phyloP scores from a whole-genome alignment of 371 early-diverging fungal species.

The Mucor velutinosus region DNA sequence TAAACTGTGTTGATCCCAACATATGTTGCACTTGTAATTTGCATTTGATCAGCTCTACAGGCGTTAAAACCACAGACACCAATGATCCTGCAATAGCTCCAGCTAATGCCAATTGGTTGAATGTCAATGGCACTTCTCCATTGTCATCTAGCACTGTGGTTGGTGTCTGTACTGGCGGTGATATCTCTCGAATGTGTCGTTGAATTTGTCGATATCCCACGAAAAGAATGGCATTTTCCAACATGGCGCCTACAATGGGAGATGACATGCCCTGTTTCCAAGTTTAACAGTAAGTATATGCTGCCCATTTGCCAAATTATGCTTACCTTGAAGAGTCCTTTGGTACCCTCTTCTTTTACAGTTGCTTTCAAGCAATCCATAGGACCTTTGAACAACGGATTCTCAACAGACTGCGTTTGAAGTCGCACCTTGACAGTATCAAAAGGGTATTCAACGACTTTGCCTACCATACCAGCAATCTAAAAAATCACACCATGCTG shows the following conservation, averaged over 20 bases:
- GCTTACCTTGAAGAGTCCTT: constrained; percentile 77
- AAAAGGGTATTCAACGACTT: constrained; percentile 93
- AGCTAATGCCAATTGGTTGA: constrained; percentile 73
- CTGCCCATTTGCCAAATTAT: neutral
- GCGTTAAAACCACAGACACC: constrained; percentile 88
- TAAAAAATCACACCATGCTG: constrained; percentile 6
- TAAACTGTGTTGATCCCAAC: constrained; percentile 30
- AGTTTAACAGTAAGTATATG: neutral
- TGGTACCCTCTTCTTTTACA: constrained; percentile 69
- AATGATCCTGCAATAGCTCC: constrained; percentile 86
- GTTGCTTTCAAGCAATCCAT: constrained; percentile 78
- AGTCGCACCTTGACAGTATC: constrained; percentile 97
- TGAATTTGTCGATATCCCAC: constrained; percentile 85
- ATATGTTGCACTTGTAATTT: constrained; percentile 89
- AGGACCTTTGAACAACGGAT: constrained; percentile 76
- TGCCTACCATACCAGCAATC: constrained; percentile 88
- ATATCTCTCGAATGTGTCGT: constrained; percentile 56
- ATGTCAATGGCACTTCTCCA: constrained; percentile 30
- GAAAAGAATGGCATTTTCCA: constrained; percentile 91
- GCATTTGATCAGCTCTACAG: constrained; percentile 94
- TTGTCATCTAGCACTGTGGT: constrained; percentile 16
- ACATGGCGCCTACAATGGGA: constrained; percentile 90
- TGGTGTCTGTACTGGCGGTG: constrained; percentile 28
- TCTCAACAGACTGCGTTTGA: constrained; percentile 79
- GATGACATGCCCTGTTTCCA: constrained; percentile 77